Base-by-base conservation (phyloP, 371 early-diverging fungal species). In the Syncephalastrum monosporum region DNA sequence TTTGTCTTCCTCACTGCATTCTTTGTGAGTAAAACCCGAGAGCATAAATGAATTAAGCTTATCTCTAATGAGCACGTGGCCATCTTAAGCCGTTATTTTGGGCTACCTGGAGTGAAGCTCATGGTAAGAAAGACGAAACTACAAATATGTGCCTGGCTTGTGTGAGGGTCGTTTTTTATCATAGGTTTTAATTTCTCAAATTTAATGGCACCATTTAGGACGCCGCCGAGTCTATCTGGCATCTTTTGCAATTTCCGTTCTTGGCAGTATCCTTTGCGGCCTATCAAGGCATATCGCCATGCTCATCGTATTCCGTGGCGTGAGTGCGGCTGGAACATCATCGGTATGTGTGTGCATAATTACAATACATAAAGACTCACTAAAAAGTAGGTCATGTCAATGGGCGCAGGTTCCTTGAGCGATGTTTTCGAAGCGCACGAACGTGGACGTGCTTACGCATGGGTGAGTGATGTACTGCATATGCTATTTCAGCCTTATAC, bases 361-460 rank as follows among this genome's bases (percentile, higher is more conserved):
- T 21, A 21, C 2, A 21, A 21, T 21, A 21, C 21, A 21, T 21
- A 21, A 21, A 21, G 3, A n/a, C 15, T 42, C 29, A 33, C 0
- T 2, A 10, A 14, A 13, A 45, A 33, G 0, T 14, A 68, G 72
- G 75, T 72, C 0, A 67, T 74, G 68, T 71, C 72, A 0, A 68
- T 75, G 68, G 79, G 79, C 4, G 79, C 79, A 24, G 79, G 76
- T 12, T 75, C 76, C 1, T 56, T 79, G 5, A 54, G 70, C 4
- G 79, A 79, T 56, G 71, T 75, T 38, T 79, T 70, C 51, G 68
- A 73, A n/a, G 57, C 74, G 10, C 65, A 67, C 48, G 68, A 79
- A 55, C 66, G 76, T 25, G 79, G 79, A 10, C 60, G 69, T 23
- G 79, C 76, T 27, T 74, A 74, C 52, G 61, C 75, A 14, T 70